These are phyloP conservation scores for Heterobasidion parviporum DNA, from an alignment of 1,284 basidiomycete genomes.

Conservation along the genomic window DNA sequence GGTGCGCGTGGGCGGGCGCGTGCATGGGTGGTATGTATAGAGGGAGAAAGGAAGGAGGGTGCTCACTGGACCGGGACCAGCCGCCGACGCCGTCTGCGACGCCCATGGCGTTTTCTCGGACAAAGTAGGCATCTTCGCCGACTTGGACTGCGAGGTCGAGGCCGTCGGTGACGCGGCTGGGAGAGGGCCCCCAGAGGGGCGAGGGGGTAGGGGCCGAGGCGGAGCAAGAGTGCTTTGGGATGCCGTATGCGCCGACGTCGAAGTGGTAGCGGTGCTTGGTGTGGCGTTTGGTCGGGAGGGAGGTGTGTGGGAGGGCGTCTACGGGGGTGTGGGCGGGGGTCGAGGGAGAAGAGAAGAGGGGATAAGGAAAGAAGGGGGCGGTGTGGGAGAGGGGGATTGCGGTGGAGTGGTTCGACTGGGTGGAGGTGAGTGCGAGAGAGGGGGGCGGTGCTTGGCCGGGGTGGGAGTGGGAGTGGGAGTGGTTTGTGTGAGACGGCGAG, in stretches of 20 bases:
- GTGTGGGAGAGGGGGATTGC: slow-evolving; percentile 32
- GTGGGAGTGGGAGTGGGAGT: slow-evolving; percentile 7
- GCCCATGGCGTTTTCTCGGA: slow-evolving; percentile 76
- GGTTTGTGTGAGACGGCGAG: slow-evolving; percentile 9
- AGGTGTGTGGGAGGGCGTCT: slow-evolving; percentile 17
- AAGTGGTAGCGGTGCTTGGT: slow-evolving; percentile 46
- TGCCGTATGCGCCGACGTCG: slow-evolving; percentile 70
- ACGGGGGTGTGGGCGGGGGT: slow-evolving; percentile 18
- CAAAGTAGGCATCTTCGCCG: slow-evolving; percentile 83
- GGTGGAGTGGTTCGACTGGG: slow-evolving; percentile 24
- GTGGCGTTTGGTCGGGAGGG: slow-evolving; percentile 24
- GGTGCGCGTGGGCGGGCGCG: neutral
- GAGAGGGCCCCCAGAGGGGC: slow-evolving; percentile 9
- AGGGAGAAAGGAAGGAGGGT: neutral
- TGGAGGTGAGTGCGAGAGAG: slow-evolving; percentile 36
- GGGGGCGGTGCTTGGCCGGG: slow-evolving; percentile 21
- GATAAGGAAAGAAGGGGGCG: slow-evolving; percentile 22
- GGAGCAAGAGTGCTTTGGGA: slow-evolving; percentile 32
- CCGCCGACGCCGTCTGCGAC: slow-evolving; percentile 89
- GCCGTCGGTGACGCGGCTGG: slow-evolving; percentile 17
- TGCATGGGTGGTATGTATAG: neutral
- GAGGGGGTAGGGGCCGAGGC: slow-evolving; percentile 19
- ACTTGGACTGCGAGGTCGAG: slow-evolving; percentile 59
- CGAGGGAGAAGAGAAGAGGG: slow-evolving; percentile 8
- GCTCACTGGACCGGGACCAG: slow-evolving; percentile 52